Evolutionary conservation across 1,284 basidiomycete species (phyloP).

Genomic region (Fomitopsis palustris): DNA sequence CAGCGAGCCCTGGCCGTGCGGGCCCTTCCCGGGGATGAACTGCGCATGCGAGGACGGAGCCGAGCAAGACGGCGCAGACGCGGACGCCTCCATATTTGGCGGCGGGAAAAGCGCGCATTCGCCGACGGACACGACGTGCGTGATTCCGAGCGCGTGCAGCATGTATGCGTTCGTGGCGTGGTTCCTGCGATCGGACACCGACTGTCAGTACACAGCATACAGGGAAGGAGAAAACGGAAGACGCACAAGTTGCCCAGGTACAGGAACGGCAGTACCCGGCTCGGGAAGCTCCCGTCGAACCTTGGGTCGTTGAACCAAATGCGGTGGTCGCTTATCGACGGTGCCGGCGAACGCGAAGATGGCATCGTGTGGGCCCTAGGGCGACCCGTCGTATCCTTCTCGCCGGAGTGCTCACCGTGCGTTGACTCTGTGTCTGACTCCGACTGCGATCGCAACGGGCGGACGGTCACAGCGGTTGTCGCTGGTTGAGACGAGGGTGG

Average conservation of each 20-base stretch:
- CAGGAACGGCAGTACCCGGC: conserved; percentile 89
- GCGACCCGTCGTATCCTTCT: conserved; percentile 30
- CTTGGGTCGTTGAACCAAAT: conserved; percentile 90
- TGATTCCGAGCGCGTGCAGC: conserved; percentile 94
- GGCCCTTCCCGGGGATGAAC: conserved; percentile 41
- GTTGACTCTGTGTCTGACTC: conserved; percentile 15
- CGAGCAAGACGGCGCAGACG: conserved; percentile 6
- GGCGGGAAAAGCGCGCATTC: conserved; percentile 86
- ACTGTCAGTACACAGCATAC: neutral
- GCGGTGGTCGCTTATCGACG: conserved; percentile 67
- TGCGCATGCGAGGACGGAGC: conserved; percentile 32
- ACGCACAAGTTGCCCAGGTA: conserved; percentile 94
- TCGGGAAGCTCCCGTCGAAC: conserved; percentile 96
- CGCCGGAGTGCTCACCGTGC: neutral
- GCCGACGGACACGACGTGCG: conserved; percentile 96
- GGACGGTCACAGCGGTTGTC: conserved; percentile 20
- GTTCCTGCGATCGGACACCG: conserved; percentile 47
- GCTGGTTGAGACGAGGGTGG: conserved; percentile 26
- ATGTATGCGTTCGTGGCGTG: conserved; percentile 95
- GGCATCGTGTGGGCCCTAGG: conserved; percentile 70
- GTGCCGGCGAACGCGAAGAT: conserved; percentile 58
- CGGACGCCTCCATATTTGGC: conserved; percentile 29
- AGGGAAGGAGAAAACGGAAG: conserved; percentile 10
- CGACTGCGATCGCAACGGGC: conserved; percentile 17
- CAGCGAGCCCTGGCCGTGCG: conserved; percentile 66